These are phyloP conservation scores for Salix brachista DNA, from an alignment of 345 rosid species.

Conservation along the genomic window DNA sequence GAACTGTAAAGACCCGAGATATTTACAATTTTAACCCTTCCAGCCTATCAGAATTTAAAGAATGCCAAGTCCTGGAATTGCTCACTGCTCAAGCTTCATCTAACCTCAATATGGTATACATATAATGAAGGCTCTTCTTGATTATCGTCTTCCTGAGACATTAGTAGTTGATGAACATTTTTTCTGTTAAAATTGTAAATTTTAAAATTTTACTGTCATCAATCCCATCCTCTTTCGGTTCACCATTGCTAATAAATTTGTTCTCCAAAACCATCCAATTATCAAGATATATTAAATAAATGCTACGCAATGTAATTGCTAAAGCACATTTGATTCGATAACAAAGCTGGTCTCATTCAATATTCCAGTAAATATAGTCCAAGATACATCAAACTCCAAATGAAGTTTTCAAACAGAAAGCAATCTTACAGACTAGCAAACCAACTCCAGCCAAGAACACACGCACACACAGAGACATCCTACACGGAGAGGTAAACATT, in stretches of 20 bases:
- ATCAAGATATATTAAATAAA: background rate
- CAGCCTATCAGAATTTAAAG: too few relatives aligned
- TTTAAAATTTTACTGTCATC: background rate
- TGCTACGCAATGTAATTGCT: background rate
- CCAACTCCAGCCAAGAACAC: background rate
- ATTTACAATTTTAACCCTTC: too few relatives aligned
- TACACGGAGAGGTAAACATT: slow-evolving; percentile 52
- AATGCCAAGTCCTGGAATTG: too few relatives aligned
- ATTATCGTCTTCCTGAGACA: too few relatives aligned
- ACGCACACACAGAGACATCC: background rate
- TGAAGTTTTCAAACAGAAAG: background rate
- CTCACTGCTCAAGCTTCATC: too few relatives aligned
- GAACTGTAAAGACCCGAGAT: too few relatives aligned
- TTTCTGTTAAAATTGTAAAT: too few relatives aligned
- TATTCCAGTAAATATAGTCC: background rate
- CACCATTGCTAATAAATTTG: background rate
- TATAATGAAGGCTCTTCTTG: too few relatives aligned
- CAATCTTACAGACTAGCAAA: background rate
- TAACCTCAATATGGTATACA: too few relatives aligned
- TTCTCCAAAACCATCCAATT: background rate
- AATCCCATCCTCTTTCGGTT: background rate
- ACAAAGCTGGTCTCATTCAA: slow-evolving; percentile 1
- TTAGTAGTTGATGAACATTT: too few relatives aligned
- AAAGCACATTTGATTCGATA: background rate
- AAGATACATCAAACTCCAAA: background rate